Percentiles rank a stretch among this genome's conserved stretches.
Conservation (phyloP, 345 rosid species). For the Brassica nigra region DNA sequence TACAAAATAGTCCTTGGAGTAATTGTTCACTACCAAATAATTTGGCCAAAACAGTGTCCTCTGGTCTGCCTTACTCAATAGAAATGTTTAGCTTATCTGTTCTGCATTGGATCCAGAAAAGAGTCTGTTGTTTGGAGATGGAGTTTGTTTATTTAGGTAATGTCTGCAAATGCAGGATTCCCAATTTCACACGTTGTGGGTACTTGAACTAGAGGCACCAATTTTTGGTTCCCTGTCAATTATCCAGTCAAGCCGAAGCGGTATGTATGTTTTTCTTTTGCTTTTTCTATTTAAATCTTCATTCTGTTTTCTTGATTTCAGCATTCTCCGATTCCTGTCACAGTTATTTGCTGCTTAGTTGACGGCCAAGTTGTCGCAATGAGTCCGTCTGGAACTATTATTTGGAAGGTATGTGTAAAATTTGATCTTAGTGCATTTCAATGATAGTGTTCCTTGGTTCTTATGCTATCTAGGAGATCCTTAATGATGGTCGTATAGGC, state of each 20-base stretch:
- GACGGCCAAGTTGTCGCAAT: conserved; percentile 50
- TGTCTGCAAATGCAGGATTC: conserved; percentile 52
- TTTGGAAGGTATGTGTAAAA: conserved; percentile 71
- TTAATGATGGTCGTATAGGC: not conserved
- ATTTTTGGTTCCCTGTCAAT: conserved; percentile 66
- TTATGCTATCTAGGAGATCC: conserved; percentile 2
- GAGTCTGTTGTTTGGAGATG: not conserved
- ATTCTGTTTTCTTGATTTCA: not conserved
- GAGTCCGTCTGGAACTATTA: conserved; percentile 57
- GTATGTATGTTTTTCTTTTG: conserved; percentile 39
- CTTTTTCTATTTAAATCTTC: not conserved
- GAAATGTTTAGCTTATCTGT: conserved; percentile 15
- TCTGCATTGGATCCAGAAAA: conserved; percentile 3
- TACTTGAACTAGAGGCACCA: conserved; percentile 71
- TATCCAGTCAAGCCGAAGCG: conserved; percentile 46
- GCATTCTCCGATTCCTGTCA: conserved; percentile 23
- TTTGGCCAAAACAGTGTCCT: conserved; percentile 4
- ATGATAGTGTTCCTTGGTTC: not conserved
- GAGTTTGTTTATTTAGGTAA: conserved; percentile 1
- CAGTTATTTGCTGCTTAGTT: conserved; percentile 94
- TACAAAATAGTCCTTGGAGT: not conserved
- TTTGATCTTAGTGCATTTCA: conserved; percentile 22
- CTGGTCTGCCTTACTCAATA: conserved; percentile 6
- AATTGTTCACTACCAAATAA: conserved; percentile 1
- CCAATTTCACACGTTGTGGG: conserved; percentile 74